A percentile compares a stretch with the other conserved stretches of the same genome.
These are phyloP conservation scores for Melaleuca quinquenervia DNA, from an alignment of 345 rosid genomes.

Conservation along the genomic window DNA sequence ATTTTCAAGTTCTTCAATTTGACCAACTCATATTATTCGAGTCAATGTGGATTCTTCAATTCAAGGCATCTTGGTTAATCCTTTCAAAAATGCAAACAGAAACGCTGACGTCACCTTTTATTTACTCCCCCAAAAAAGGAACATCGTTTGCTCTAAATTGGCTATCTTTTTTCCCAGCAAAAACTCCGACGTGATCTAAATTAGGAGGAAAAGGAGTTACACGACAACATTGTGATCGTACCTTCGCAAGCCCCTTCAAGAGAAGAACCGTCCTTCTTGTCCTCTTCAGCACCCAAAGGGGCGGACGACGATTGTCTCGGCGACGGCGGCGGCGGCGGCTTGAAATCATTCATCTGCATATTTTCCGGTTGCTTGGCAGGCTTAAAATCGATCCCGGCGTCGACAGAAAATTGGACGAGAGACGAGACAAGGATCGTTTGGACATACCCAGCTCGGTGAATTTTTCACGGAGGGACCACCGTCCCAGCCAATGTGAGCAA, in stretches of 20 bases:
- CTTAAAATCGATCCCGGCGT: neutral
- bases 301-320: slow-evolving; percentile 8
- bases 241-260: slow-evolving; percentile 13
- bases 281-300: slow-evolving; percentile 14
- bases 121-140: too few species aligned
- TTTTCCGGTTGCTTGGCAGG: neutral
- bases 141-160: neutral
- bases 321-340: slow-evolving; percentile 12
- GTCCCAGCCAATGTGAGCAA: slow-evolving; percentile 92
- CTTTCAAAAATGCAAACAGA: neutral
- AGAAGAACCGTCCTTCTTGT: neutral
- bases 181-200: neutral
- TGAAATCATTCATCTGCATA: slow-evolving; percentile 59
- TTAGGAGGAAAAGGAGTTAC: neutral
- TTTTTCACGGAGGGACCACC: slow-evolving; percentile 40
- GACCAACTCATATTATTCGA: neutral
- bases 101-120: neutral
- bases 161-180: neutral
- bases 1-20: neutral
- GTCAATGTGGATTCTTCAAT: neutral
- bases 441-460: slow-evolving; percentile 51
- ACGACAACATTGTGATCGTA: neutral
- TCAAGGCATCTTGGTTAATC: neutral
- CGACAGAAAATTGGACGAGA: neutral
- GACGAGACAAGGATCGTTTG: neutral